phyloP scores from a whole-genome alignment of 768 basidiomycete genomes.

The Lepiota subincarnata region DNA sequence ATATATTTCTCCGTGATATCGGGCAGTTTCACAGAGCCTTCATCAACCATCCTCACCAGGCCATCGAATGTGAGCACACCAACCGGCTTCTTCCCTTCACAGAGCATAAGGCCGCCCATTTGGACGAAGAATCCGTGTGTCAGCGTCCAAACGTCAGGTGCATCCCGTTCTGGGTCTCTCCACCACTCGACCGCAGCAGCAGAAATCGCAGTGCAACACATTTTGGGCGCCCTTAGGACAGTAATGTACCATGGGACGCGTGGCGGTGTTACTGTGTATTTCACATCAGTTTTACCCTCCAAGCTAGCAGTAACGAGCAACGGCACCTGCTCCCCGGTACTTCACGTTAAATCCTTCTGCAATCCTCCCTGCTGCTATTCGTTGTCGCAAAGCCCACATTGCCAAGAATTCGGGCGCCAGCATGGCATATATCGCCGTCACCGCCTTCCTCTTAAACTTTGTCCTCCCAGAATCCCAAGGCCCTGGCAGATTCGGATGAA shows the following conservation, averaged over 20 bases:
- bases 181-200: too few species aligned
- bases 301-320: too few species aligned
- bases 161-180: not conserved
- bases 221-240: not conserved
- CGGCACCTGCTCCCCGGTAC: too few species aligned
- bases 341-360: too few species aligned
- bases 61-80: not conserved
- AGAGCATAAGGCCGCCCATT: conserved; percentile 14
- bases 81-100: not conserved
- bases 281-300: too few species aligned
- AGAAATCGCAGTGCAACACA: not conserved
- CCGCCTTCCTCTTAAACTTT: too few species aligned
- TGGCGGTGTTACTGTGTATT: too few species aligned
- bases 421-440: too few species aligned
- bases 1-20: conserved; percentile 15
- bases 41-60: not conserved
- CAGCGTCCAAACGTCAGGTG: conserved; percentile 7
- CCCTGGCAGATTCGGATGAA: too few species aligned
- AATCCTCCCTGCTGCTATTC: not conserved
- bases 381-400: conserved; percentile 6
- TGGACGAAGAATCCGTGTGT: conserved; percentile 13
- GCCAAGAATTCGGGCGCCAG: too few species aligned
- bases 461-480: too few species aligned
- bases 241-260: too few species aligned
- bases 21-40: conserved; percentile 2